Conservation (phyloP, 2,329 filamentous ascomycete species). For the Paracoccidioides lutzii region DNA sequence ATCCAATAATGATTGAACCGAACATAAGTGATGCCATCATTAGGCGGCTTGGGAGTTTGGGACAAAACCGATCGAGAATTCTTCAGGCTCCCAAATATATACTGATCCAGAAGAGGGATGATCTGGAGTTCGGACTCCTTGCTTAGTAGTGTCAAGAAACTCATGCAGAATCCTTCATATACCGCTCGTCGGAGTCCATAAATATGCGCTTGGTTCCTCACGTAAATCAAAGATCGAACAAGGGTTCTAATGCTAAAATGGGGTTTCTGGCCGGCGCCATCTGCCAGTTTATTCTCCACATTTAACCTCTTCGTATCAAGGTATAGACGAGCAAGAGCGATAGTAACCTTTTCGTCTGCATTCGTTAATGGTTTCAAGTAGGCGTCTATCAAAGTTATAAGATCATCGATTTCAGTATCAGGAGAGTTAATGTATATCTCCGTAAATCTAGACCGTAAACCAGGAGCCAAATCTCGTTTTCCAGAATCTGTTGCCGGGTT, state of each 20-base stretch:
- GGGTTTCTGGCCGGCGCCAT: constrained; percentile 88
- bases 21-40: constrained; percentile 65
- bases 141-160: constrained; percentile 81
- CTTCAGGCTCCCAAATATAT: constrained; percentile 59
- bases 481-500: constrained; percentile 96
- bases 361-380: constrained; percentile 65
- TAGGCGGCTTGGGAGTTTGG: constrained; percentile 63
- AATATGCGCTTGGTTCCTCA: constrained; percentile 66
- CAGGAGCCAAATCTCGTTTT: constrained; percentile 82
- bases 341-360: constrained; percentile 58
- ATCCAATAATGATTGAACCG: constrained; percentile 88
- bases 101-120: constrained; percentile 63
- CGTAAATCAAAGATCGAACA: constrained; percentile 79
- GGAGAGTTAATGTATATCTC: constrained; percentile 90
- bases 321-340: constrained; percentile 78
- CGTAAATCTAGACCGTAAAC: constrained; percentile 82
- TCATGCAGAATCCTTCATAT: constrained; percentile 96
- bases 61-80: constrained; percentile 61
- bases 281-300: constrained; percentile 71
- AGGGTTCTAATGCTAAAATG: constrained; percentile 94
- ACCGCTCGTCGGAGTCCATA: constrained; percentile 78
- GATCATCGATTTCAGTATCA: constrained; percentile 71
- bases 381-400: constrained; percentile 75
- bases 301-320: constrained; percentile 73
- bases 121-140: constrained; percentile 68